phyloP scores from a whole-genome alignment of 352 stramenopile genomes.

The Globisporangium apiculatum region DNA sequence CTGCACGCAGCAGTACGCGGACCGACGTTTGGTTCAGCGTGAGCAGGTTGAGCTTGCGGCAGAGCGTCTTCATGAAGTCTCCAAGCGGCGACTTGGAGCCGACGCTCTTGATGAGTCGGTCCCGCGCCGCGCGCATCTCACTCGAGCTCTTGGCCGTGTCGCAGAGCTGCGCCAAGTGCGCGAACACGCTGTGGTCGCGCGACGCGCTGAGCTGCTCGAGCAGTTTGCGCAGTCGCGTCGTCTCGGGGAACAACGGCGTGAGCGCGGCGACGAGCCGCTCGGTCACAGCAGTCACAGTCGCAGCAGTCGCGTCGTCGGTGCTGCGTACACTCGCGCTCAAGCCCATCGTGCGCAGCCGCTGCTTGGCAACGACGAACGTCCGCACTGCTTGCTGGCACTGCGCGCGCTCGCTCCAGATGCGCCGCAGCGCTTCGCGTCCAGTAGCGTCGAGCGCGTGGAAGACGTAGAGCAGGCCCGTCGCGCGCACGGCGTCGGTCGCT shows the following conservation, averaged over 20 bases:
- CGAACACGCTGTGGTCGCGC: slow-evolving; percentile 80
- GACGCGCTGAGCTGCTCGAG: slow-evolving; percentile 56
- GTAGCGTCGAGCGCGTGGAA: slow-evolving; percentile 54
- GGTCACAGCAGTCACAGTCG: slow-evolving; percentile 18
- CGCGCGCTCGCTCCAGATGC: slow-evolving; percentile 54
- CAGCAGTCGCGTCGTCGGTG: background rate
- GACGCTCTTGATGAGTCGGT: slow-evolving; percentile 70
- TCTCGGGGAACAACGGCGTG: slow-evolving; percentile 50
- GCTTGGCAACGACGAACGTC: slow-evolving; percentile 44
- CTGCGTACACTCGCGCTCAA: background rate
- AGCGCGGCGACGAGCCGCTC: slow-evolving; percentile 32
- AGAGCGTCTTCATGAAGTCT: slow-evolving; percentile 80
- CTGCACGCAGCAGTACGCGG: slow-evolving; percentile 30
- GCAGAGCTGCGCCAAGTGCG: slow-evolving; percentile 56
- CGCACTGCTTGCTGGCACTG: slow-evolving; percentile 31
- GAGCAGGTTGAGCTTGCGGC: slow-evolving; percentile 63
- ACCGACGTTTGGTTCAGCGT: slow-evolving; percentile 50
- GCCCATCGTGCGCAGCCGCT: slow-evolving; percentile 22
- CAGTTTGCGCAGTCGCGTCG: slow-evolving; percentile 40
- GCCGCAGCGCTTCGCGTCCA: slow-evolving; percentile 64
- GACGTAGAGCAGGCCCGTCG: slow-evolving; percentile 68
- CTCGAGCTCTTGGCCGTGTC: slow-evolving; percentile 37
- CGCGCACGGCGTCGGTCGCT: slow-evolving; percentile 35
- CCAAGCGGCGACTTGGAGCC: slow-evolving; percentile 73
- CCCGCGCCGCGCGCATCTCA: slow-evolving; percentile 42